Evolutionary conservation across 2,329 filamentous ascomycete species (phyloP), one percentile per base, ranked within the genome.

Genomic region (Bretziella fagacearum): DNA sequence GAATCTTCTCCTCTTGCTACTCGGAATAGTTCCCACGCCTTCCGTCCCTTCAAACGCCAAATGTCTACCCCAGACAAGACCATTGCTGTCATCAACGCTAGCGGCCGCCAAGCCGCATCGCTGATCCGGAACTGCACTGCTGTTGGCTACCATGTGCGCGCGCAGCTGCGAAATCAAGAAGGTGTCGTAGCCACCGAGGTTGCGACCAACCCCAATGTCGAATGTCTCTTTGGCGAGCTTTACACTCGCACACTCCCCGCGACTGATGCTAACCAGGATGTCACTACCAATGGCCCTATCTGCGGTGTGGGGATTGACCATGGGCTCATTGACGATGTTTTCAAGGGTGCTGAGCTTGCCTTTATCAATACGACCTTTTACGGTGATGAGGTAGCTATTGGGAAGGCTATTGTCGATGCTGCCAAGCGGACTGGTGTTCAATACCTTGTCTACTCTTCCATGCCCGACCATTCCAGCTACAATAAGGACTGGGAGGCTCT

Each of bases 321-420:
- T 55, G 68, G 69, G 1, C 63, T 94, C 54, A 81, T 94, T 58
- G 70, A 74, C 46, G 71, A 81, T 54, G 71, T 96, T 17, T 96
- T 96, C 69, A 68, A 72, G 30, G 85, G 84, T 52, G 81, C 84
- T 18, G 81, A 93, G 55, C 72, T 93, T 44, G 91, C 91, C 51
- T 98, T 96, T 63, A 86, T 96, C 67, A 98, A 98, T 66, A 98
- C 91, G 35, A 93, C 86, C 4, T 93, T 93, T 57, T 94, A 93
- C 67, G 91, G 89, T 44, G 86, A 96, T 63, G 91, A 98, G 67
- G 73, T 91, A 50, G 77, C 79, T 32, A 93, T 95, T 55, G 91
- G 91, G 53, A 80, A 82, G 60, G 82, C 84, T 2, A 71, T 95
- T 51, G 91, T 87, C 51, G 84, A 94, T 58, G 86, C 85, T 11